phyloP scores from a whole-genome alignment of 768 basidiomycete genomes.

The Calocybe cyanea region DNA sequence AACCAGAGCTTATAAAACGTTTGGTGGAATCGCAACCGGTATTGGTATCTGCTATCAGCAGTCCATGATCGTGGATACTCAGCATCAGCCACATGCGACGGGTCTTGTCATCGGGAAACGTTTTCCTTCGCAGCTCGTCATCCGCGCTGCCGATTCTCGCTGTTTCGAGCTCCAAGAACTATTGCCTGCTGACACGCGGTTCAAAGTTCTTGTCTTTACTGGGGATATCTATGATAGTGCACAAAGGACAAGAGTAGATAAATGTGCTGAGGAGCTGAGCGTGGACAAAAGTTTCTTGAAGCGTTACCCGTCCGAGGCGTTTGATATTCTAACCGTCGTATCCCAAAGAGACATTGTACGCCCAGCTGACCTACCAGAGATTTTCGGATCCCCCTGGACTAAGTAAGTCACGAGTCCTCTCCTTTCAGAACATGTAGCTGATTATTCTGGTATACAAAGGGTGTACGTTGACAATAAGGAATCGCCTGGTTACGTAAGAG shows the following conservation, averaged over 20 bases:
- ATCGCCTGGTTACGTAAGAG: slow-evolving; percentile 33
- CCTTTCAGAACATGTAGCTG: not conserved
- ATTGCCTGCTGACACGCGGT: slow-evolving; percentile 46
- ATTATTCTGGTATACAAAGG: slow-evolving; percentile 31
- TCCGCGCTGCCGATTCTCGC: slow-evolving; percentile 47
- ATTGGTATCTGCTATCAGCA: slow-evolving; percentile 50
- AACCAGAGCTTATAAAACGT: slow-evolving; percentile 45
- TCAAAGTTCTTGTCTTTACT: slow-evolving; percentile 53
- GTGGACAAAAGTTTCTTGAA: slow-evolving; percentile 21
- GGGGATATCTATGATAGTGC: slow-evolving; percentile 35
- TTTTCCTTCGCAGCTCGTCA: slow-evolving; percentile 43
- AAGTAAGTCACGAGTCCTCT: slow-evolving; percentile 39
- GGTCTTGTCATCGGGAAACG: slow-evolving; percentile 50
- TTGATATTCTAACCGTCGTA: slow-evolving; percentile 40
- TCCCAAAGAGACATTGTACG: slow-evolving; percentile 34
- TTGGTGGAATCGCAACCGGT: slow-evolving; percentile 52
- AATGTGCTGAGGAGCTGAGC: slow-evolving; percentile 30
- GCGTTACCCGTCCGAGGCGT: slow-evolving; percentile 32
- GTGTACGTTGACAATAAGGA: slow-evolving; percentile 58
- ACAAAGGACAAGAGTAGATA: slow-evolving; percentile 26
- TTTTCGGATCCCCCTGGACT: slow-evolving; percentile 55
- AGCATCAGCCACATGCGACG: slow-evolving; percentile 32
- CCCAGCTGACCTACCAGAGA: slow-evolving; percentile 42
- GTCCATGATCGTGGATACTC: slow-evolving; percentile 39
- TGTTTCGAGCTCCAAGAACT: slow-evolving; percentile 53